Conservation (phyloP, 805 yeast species). For the Zygotorulaspora chibaensis region DNA sequence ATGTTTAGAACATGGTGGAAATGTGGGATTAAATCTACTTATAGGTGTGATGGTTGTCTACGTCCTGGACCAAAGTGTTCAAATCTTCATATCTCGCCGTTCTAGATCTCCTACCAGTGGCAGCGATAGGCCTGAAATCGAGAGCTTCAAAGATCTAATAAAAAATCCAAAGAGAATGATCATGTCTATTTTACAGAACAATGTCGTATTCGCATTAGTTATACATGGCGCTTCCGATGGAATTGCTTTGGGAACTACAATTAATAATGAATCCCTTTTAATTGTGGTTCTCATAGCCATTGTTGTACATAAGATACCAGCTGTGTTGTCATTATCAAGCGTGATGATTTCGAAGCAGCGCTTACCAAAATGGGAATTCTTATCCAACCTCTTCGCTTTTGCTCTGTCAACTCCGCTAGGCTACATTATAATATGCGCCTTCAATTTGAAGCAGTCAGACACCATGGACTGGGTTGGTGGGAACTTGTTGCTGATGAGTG, state of each 20-base stretch:
- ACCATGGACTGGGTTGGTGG: constrained; percentile 32
- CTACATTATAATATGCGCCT: constrained; percentile 24
- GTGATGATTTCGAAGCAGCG: constrained; percentile 43
- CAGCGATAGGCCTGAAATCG: constrained; percentile 5
- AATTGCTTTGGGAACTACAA: constrained; percentile 55
- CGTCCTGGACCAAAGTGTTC: constrained; percentile 38
- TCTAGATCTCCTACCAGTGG: not conserved
- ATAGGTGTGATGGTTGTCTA: constrained; percentile 49
- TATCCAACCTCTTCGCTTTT: constrained; percentile 44
- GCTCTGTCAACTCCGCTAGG: constrained; percentile 35
- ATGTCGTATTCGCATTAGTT: constrained; percentile 54
- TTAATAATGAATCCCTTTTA: constrained; percentile 37
- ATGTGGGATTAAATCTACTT: constrained; percentile 45
- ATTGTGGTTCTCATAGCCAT: constrained; percentile 51
- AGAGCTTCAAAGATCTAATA: constrained; percentile 21
- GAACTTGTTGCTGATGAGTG: constrained; percentile 32
- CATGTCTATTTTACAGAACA: constrained; percentile 38
- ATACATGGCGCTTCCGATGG: constrained; percentile 65
- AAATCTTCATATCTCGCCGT: constrained; percentile 11
- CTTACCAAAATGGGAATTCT: constrained; percentile 35
- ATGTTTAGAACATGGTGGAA: constrained; percentile 32
- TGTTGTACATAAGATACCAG: constrained; percentile 60
- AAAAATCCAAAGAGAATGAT: constrained; percentile 20
- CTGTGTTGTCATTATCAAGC: constrained; percentile 55
- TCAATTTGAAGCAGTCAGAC: constrained; percentile 27